Conservation (phyloP, 352 stramenopile species). For the Pythium sp. region DNA sequence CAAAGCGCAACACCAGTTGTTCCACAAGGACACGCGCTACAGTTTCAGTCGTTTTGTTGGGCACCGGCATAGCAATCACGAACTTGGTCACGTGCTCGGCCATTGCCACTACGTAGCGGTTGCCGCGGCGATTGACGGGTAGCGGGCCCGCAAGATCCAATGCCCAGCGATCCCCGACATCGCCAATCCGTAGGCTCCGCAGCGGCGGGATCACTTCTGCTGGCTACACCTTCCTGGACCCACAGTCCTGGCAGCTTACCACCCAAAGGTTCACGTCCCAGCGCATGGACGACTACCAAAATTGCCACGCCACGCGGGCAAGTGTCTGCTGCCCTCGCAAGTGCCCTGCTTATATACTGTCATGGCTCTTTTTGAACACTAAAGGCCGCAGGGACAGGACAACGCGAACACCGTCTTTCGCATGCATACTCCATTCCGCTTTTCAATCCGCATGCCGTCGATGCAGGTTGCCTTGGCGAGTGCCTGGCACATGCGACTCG, state of each 20-base stretch:
- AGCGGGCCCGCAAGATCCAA: neutral
- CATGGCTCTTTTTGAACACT: neutral
- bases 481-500: no score
- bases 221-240: neutral
- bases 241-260: neutral
- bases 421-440: neutral
- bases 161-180: neutral
- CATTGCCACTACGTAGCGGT: conserved; percentile 15
- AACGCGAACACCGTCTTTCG: neutral
- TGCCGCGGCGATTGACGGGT: neutral
- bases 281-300: neutral
- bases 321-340: neutral
- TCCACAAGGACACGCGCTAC: conserved; percentile 21
- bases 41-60: neutral
- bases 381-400: neutral
- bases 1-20: conserved; percentile 11
- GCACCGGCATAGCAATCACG: conserved; percentile 14
- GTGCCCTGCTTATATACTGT: neutral
- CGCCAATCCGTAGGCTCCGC: neutral
- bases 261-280: neutral
- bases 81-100: conserved; percentile 19
- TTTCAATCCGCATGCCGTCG: no score
- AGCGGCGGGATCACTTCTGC: neutral
- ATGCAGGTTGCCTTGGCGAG: no score
- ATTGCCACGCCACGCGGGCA: neutral